Evolutionary conservation across 495 filamentous ascomycete species (phyloP), one percentile per base, ranked within the genome.

Genomic region (Penicillium macrosclerotiorum): DNA sequence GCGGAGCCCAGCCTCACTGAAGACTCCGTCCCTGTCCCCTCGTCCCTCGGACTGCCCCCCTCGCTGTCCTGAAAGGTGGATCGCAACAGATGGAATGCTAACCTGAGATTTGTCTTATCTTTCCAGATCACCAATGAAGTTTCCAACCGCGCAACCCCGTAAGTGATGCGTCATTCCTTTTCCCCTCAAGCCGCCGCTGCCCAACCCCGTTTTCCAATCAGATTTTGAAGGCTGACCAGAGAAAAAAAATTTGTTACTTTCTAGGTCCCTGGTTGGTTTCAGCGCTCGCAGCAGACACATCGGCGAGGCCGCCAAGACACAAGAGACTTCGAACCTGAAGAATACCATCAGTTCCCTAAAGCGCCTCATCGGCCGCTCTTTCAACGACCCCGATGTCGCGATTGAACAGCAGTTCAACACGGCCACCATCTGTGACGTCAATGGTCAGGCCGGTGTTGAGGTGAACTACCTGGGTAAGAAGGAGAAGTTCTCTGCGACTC

Each of bases 311-410:
- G 93, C 93, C 42, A 97, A 97, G 81, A 97, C 91, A 54, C 92
- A 95, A 76, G 94, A 97, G 76, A 92, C 95, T 62, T 96, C 92
- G 52, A 99, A 99, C 74, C 79, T 99, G 53, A 99, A 96, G 78
- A 99, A 97, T 78, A 99, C 93, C 41, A 88, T 97, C 70, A 75
- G 81, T 65, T 91, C 83, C 52, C 79, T 99, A 44, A 95, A 96
- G 76, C 86, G 93, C 59, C 80, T 99, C 42, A 84, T 86, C 60
- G 93, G 93, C 55, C 88, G 93, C 57, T 76, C 78, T 26, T 75
- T 89, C 67, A 83, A 80, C 57, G 93, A 99, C 64, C 90, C 91
- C 57, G 93, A 99, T 77, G 76, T 96, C 42, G 75, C 89, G 65
- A 78, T 91, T 55, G 93, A 99, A 79, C 83, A 91, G 71, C 76